These are phyloP conservation scores for Aspergillus diversus DNA, from an alignment of 495 filamentous ascomycete species.

Conservation along the genomic window DNA sequence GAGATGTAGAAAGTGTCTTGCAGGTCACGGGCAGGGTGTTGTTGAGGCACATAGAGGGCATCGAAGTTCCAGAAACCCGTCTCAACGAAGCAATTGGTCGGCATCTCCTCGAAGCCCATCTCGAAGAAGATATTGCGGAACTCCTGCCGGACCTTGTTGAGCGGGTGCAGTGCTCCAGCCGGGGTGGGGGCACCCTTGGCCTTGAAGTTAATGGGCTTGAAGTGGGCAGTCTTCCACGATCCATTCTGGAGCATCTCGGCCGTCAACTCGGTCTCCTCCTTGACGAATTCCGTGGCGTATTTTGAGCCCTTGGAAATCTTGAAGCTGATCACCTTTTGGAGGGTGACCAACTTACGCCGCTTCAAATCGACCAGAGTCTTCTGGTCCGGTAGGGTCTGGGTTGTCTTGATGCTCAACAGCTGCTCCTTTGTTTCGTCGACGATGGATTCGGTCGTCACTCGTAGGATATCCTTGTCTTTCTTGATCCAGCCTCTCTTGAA, in stretches of 20 bases:
- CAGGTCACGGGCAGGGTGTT: conserved; percentile 93
- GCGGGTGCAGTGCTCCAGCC: conserved; percentile 86
- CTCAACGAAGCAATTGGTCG: conserved; percentile 76
- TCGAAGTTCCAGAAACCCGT: conserved; percentile 99
- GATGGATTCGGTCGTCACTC: conserved; percentile 66
- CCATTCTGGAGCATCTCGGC: conserved; percentile 81
- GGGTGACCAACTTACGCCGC: conserved; percentile 82
- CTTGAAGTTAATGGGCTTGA: conserved; percentile 98
- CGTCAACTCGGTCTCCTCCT: conserved; percentile 94
- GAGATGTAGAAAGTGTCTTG: conserved; percentile 99
- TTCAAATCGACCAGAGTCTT: conserved; percentile 79
- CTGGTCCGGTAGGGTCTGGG: conserved; percentile 65
- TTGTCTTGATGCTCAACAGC: conserved; percentile 69
- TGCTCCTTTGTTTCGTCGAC: conserved; percentile 77
- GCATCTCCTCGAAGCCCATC: conserved; percentile 56
- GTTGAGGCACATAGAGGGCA: conserved; percentile 93
- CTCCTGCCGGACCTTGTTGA: conserved; percentile 92
- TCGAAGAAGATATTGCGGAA: conserved; percentile 98
- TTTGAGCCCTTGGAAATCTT: conserved; percentile 82
- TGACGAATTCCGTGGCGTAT: conserved; percentile 80
- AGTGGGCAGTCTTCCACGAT: conserved; percentile 72
- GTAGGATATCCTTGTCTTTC: conserved; percentile 74
- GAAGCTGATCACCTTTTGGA: conserved; percentile 85
- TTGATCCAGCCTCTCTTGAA: conserved; percentile 97
- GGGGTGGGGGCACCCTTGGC: conserved; percentile 78